Base-by-base conservation (phyloP, 306 rosid species). In the Oxytropis ochrocephala region DNA sequence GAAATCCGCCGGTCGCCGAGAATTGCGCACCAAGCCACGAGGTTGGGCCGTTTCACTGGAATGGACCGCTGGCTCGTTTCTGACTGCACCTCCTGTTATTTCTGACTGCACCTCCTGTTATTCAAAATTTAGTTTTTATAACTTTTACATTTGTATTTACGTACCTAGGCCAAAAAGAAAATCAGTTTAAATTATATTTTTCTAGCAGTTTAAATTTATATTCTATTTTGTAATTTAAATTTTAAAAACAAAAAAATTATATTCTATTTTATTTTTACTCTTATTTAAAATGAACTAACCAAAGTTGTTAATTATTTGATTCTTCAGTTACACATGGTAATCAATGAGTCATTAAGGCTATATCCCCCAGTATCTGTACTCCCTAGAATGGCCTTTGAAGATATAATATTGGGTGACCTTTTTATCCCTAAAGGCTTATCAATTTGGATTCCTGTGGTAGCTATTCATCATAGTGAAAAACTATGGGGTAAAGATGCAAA, bases 331-430 rank as follows among this genome's bases (percentile, higher is more conserved):
- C 92, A 87, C 32, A 91, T 84, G 99, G 97, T 94, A 13, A 94
- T 94, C 49, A 94, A 94, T n/a, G 99, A 94, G 53, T 84, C 99
- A 43, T 64, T 94, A 43, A 84, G 99, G 80, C 83, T 94, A 0
- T 94, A 94, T 64, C 99, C 99, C 13, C 99, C 99, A 0, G 99
- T 95, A 4, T 87, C 88, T 0, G 97, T 94, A 35, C 91, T 94
- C 0, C 99, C 99, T 3, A 80, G 99, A 78, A 91, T 91, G 92
- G 95, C 84, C 6, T 94, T 94, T 56, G 91, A 94, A 69, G 99
- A 94, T 64, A 87, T 91, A 32, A 69, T 82, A 59, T 64, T 94
- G 3, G 95, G 99, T 32, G 99, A 89, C 64, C 83, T 94, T 3
- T 83, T 85, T 24, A 89, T 94, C 50, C 99, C 99, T 0, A 91